These are phyloP conservation scores for Naganishia friedmannii DNA, from an alignment of 768 basidiomycete species.

Conservation along the genomic window DNA sequence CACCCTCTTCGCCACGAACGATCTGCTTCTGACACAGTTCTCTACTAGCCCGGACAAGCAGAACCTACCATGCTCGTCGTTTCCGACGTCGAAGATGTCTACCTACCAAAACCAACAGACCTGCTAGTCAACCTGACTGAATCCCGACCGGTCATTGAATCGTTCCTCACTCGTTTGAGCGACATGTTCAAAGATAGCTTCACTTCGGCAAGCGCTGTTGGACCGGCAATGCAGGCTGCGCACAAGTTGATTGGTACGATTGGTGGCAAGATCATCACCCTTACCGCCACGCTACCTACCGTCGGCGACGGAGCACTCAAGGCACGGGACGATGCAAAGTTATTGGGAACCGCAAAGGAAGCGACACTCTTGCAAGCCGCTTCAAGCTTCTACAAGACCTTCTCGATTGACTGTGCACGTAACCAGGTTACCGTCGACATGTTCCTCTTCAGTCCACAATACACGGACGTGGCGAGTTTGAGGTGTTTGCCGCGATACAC, in stretches of 20 bases:
- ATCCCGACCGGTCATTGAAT: conserved; percentile 72
- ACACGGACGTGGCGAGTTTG: conserved; percentile 92
- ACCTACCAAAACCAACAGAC: conserved; percentile 93
- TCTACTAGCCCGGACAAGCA: conserved; percentile 49
- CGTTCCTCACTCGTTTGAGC: conserved; percentile 73
- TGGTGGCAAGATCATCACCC: conserved; percentile 87
- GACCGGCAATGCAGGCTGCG: conserved; percentile 90
- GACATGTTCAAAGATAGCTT: conserved; percentile 99
- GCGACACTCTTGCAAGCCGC: conserved; percentile 88
- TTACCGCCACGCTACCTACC: conserved; percentile 81
- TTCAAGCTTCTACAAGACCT: conserved; percentile 93
- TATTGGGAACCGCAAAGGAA: conserved; percentile 95
- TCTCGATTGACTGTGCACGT: conserved; percentile 96
- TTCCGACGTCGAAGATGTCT: conserved; percentile 93
- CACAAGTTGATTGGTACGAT: conserved; percentile 93
- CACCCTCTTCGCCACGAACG: conserved; percentile 9
- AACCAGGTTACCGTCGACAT: conserved; percentile 97
- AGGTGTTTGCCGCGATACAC: conserved; percentile 94
- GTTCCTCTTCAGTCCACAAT: conserved; percentile 92
- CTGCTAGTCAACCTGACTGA: conserved; percentile 92
- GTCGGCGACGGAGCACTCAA: conserved; percentile 87
- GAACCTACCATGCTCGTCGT: conserved; percentile 96
- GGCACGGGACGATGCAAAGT: conserved; percentile 92
- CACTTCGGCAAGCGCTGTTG: conserved; percentile 86
- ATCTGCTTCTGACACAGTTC: neutral